Conservation (phyloP, 208 protist genomes). For the Leishmania turanica region DNA sequence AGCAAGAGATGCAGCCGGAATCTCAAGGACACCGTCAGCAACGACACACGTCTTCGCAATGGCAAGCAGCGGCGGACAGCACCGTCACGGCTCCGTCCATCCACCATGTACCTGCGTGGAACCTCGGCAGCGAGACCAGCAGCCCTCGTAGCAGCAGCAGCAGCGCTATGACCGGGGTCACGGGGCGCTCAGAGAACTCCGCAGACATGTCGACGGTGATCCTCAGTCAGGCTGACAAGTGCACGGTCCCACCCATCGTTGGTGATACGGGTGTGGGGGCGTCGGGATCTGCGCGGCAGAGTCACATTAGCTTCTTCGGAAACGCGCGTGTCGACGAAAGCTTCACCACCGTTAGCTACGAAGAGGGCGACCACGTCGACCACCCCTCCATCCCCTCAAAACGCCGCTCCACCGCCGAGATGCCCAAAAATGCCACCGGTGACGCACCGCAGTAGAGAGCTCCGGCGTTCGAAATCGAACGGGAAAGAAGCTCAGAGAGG, state of each 20-base stretch:
- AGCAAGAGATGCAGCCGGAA: background rate
- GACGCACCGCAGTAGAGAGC: background rate
- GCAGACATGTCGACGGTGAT: background rate
- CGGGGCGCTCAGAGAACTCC: background rate
- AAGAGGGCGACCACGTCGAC: background rate
- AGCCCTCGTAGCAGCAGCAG: background rate
- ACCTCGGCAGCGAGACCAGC: background rate
- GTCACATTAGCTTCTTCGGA: background rate
- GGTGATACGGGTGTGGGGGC: background rate
- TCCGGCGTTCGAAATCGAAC: too few relatives aligned
- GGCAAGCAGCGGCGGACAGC: background rate
- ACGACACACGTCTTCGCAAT: slow-evolving; percentile 8
- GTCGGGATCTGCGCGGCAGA: background rate
- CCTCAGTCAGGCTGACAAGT: background rate
- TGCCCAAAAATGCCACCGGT: background rate
- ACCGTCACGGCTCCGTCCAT: background rate
- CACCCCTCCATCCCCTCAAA: background rate
- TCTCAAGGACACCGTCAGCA: background rate
- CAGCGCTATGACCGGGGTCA: background rate
- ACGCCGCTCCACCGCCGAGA: slow-evolving; percentile 6
- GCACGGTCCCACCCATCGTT: background rate
- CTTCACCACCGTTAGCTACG: background rate
- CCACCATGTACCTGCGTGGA: background rate
- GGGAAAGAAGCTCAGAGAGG: background rate
- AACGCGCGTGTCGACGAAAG: background rate